Conservation (phyloP, 768 basidiomycete genomes). For the Leccinum longicurvipes region DNA sequence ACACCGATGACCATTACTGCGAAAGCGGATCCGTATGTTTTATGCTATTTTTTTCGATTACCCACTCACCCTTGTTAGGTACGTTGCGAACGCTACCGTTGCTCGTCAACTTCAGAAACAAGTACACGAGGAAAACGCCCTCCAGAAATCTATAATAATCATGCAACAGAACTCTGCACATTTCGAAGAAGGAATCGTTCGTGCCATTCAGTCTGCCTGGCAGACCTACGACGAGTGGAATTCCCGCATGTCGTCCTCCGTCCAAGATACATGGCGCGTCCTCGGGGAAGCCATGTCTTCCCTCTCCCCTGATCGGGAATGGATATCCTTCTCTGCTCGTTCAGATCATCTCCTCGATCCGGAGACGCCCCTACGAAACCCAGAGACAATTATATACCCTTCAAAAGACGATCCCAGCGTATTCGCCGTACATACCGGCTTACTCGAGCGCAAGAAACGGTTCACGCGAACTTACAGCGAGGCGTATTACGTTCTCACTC, state of each 20-base stretch:
- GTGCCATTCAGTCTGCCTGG: constrained; percentile 95
- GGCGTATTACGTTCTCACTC: constrained; percentile 87
- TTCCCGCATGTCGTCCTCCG: constrained; percentile 67
- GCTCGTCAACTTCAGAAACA: constrained; percentile 82
- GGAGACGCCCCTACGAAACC: constrained; percentile 88
- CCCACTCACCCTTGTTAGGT: constrained; percentile 35
- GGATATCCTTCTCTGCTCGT: constrained; percentile 92
- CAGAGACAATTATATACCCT: constrained; percentile 76
- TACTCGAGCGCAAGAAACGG: constrained; percentile 93
- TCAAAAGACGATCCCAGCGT: constrained; percentile 88
- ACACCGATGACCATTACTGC: constrained; percentile 83
- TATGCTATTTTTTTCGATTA: background rate
- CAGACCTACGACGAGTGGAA: constrained; percentile 95
- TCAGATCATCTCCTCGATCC: constrained; percentile 95
- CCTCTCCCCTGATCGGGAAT: constrained; percentile 85
- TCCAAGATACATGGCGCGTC: constrained; percentile 70
- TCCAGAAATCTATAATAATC: constrained; percentile 96
- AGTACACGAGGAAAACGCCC: constrained; percentile 94
- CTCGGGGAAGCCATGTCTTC: constrained; percentile 74
- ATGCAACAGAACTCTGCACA: constrained; percentile 97
- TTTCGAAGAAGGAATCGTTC: constrained; percentile 96
- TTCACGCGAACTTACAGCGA: constrained; percentile 87
- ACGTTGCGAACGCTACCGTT: constrained; percentile 69
- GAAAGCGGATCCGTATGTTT: constrained; percentile 29
- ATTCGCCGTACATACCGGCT: constrained; percentile 80